Evolutionary conservation across 371 early-diverging fungal species (phyloP).

Genomic region (Blastocladiella emersonii): DNA sequence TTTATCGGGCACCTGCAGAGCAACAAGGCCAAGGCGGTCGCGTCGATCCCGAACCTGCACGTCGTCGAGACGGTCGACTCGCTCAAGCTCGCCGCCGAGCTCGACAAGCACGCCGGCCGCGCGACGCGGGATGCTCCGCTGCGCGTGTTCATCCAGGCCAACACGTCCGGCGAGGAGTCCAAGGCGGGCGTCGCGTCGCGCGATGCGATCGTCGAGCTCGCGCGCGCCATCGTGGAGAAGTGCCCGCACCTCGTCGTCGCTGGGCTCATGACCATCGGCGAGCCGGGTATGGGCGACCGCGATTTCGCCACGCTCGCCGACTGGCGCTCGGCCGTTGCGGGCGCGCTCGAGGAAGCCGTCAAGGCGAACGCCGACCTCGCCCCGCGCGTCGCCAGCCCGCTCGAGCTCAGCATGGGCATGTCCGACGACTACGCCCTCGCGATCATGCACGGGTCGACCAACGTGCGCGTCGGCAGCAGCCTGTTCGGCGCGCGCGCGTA

Average conservation of each 20-base stretch:
- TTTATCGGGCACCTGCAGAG: slow-evolving; percentile 88
- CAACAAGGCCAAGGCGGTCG: slow-evolving; percentile 85
- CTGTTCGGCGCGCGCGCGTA: slow-evolving; percentile 65
- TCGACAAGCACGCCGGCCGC: slow-evolving; percentile 55
- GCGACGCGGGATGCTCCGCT: slow-evolving; percentile 33
- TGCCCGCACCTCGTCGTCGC: slow-evolving; percentile 54
- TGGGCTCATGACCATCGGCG: slow-evolving; percentile 95
- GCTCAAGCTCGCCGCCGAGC: slow-evolving; percentile 56
- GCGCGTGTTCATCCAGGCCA: slow-evolving; percentile 78
- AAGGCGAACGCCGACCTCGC: slow-evolving; percentile 77
- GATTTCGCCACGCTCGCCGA: slow-evolving; percentile 9
- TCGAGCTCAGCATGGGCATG: slow-evolving; percentile 95
- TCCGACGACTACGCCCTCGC: slow-evolving; percentile 82
- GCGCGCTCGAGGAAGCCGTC: slow-evolving; percentile 22
- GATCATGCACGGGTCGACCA: slow-evolving; percentile 69
- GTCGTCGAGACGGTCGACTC: slow-evolving; percentile 83
- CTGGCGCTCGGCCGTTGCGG: slow-evolving; percentile 26
- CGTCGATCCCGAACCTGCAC: slow-evolving; percentile 69
- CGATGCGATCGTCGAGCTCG: slow-evolving; percentile 27
- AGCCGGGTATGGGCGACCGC: slow-evolving; percentile 25
- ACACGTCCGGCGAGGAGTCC: slow-evolving; percentile 86
- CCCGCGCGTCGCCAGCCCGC: slow-evolving; percentile 12
- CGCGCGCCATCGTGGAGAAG: slow-evolving; percentile 41
- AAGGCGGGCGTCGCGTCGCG: slow-evolving; percentile 25
- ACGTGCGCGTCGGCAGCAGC: slow-evolving; percentile 77